Base-by-base conservation (phyloP, 2,329 filamentous ascomycete genomes). In the Escovopsis sp. region DNA sequence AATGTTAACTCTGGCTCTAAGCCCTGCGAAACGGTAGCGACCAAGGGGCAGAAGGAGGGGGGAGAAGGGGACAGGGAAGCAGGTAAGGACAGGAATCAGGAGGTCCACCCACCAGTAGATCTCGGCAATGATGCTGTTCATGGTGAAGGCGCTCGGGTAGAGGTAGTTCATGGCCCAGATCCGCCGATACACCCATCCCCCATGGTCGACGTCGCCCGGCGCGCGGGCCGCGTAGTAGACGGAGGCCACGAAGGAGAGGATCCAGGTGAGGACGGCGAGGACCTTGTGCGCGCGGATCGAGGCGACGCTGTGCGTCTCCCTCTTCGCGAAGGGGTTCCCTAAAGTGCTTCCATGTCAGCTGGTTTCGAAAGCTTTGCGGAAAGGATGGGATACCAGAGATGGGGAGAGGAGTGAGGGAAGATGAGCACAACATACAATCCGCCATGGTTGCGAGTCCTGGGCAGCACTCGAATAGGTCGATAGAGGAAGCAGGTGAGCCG, bases 321-420 rank as follows among this genome's bases (percentile, higher is more conserved):
- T 74, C 56, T 68, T 76, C 40, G 70, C 63, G 60, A 90, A 90
- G 19, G 83, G 83, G 55, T 90, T 90, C 53, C 73, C 78, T 82
- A 42, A 18, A 21, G 35, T 11, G 15, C 18, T 18, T 39, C 19
- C 8, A 25, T 25, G 7, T 25, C 11, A 25, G 21, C 19, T 21
- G n/a, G n/a, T n/a, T n/a, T n/a, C n/a, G n/a, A n/a, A n/a, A n/a
- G n/a, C n/a, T n/a, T n/a, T n/a, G n/a, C n/a, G n/a, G n/a, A n/a
- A n/a, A n/a, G n/a, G n/a, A n/a, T n/a, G n/a, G n/a, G n/a, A n/a
- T n/a, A n/a, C n/a, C n/a, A n/a, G n/a, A n/a, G n/a, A n/a, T n/a
- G n/a, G n/a, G n/a, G n/a, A n/a, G n/a, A n/a, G n/a, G n/a, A n/a
- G n/a, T n/a, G n/a, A n/a, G n/a, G n/a, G n/a, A n/a, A n/a, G n/a